Evolutionary conservation across 768 basidiomycete species (phyloP), one percentile per base, ranked within the genome.

Genomic region (Calvatia gigantea): DNA sequence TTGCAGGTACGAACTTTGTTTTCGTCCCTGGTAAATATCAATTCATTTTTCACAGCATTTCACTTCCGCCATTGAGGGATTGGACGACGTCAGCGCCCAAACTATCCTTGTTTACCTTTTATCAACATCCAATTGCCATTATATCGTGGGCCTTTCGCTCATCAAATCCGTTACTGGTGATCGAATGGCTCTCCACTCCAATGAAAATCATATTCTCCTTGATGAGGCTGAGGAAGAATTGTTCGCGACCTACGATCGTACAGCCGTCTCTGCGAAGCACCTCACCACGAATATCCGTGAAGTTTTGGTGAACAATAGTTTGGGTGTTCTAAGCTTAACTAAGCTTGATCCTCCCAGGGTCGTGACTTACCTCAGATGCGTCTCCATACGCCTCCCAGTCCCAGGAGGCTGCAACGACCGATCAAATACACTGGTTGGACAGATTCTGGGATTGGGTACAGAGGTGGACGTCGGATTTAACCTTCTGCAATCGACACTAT

Each of bases 391-490:
- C 28, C 21, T 42, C 15, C 11, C 27, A 32, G 3, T 19, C 37
- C n/a, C 12, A 41, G 28, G 47, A 21, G n/a, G 29, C 17, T 1
- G 54, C 17, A 17, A 57, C 58, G 7, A 58, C 64, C 39, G 58
- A 61, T 9, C 49, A 38, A 3, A 54, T 74, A 12, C 43, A 54
- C 5, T 78, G 75, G 74, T 53, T 79, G n/a, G 62, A 67, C 1
- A 47, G 52, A 2, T 80, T 80, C 56, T 81, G 79, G 80, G 41
- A 51, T 1, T 82, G 79, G 80, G 48, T 75, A 39, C 61, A 57
- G 3, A 56, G 38, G 0, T 76, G 69, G 65, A 15, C 45, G 0
- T 54, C 43, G 15, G 61, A 57, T 14, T 56, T 60, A 1, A 53
- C 61, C 12, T 12, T 19, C 15, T 51, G 28, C 12, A 23, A 41